These are phyloP conservation scores for Rhynchospora tenuis DNA, from an alignment of 176 grass and related monocot species.

Conservation along the genomic window DNA sequence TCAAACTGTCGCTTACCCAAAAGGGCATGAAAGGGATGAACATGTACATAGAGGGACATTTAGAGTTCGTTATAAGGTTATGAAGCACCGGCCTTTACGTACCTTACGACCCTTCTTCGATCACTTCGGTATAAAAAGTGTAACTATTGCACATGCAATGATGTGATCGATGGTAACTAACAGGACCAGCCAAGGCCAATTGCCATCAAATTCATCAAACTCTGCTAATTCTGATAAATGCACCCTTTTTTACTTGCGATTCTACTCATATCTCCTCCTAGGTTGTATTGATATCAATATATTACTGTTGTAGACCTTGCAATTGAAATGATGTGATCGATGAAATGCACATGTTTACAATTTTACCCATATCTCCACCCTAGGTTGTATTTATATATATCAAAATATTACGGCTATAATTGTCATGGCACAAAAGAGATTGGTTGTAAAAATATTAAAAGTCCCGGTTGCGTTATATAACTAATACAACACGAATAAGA, in stretches of 20 bases:
- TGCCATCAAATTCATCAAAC: constrained; percentile 30
- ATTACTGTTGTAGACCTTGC: not conserved
- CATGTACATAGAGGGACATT: not conserved
- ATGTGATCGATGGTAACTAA: constrained; percentile 39
- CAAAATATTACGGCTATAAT: no score
- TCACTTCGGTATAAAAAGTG: constrained; percentile 7
- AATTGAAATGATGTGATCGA: no score
- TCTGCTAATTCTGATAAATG: constrained; percentile 21
- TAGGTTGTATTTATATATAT: no score
- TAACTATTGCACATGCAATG: constrained; percentile 29
- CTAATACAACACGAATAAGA: not conserved
- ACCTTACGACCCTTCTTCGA: not conserved
- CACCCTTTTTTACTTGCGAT: not conserved
- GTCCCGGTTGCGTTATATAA: no score
- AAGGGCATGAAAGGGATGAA: not conserved
- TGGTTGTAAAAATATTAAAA: no score
- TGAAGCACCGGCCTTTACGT: constrained; percentile 9
- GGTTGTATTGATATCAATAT: not conserved
- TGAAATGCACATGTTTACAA: no score
- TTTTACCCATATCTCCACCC: no score
- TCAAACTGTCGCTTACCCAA: not conserved
- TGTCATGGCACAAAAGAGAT: no score
- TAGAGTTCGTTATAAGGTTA: constrained; percentile 8
- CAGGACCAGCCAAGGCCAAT: not conserved
- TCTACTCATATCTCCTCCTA: not conserved